Conservation (phyloP, 148 eudicot species). For the Chenopodium formosanum region DNA sequence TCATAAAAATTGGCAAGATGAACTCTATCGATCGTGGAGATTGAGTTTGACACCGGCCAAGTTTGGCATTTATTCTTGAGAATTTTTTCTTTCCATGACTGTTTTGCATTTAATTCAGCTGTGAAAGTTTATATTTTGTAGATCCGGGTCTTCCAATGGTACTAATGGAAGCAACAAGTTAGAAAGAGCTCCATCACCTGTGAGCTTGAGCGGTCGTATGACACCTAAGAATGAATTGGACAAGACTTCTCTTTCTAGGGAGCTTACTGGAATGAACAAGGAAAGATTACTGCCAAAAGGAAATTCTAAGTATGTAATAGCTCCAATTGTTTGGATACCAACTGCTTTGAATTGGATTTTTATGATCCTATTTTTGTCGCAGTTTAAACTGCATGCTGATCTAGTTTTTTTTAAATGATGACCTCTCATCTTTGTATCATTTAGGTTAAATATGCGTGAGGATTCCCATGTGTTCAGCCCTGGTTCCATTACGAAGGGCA, state of each 20-base stretch:
- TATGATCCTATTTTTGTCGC: neutral
- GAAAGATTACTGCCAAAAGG: constrained; percentile 62
- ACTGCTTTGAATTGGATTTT: neutral
- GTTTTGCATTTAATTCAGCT: neutral
- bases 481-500: constrained; percentile 62
- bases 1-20: too few relatives aligned
- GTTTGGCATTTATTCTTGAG: neutral
- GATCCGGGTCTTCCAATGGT: constrained; percentile 59
- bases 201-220: constrained; percentile 48
- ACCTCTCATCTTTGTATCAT: constrained; percentile 16
- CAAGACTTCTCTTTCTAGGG: constrained; percentile 54
- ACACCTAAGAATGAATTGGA: constrained; percentile 65
- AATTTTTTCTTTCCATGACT: neutral
- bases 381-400: neutral
- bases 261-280: constrained; percentile 60
- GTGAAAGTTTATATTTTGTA: constrained; percentile 30
- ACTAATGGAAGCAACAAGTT: constrained; percentile 51
- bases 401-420: constrained; percentile 6
- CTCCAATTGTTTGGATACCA: neutral
- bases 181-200: constrained; percentile 50
- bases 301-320: constrained; percentile 56
- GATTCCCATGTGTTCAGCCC: constrained; percentile 44
- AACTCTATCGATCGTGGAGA: neutral
- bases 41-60: neutral
- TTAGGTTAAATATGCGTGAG: constrained; percentile 68